Base-by-base conservation (phyloP, 2,329 filamentous ascomycete genomes). In the Chaetomium strumarium region DNA sequence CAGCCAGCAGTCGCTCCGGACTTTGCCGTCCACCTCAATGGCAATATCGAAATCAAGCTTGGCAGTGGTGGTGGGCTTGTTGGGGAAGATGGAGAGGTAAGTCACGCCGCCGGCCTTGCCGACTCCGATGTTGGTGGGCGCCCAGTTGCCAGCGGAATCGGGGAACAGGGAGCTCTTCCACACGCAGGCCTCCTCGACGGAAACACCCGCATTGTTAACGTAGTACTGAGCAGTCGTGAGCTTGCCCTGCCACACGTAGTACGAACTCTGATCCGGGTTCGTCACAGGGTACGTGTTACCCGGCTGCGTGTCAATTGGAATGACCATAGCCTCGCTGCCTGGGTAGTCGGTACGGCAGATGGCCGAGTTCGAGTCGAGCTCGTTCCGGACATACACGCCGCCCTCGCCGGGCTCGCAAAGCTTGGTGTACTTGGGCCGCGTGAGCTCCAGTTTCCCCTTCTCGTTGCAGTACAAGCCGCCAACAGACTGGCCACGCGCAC, bases 281-380 rank as follows among this genome's bases (percentile, higher is more conserved):
- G 88, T 89, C 59, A 99, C 73, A 34, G 76, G 71, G 55, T 81
- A 73, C 24, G 72, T 78, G 45, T 71, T 64, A 54, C 87, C 87
- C 48, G 86, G 72, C 5, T 70, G 60, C 40, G 85, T 77, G 53
- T 81, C 72, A 43, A 91, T 73, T 42, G 92, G 88, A 54, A 97
- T 79, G 50, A 87, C 88, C 83, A 96, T 92, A 63, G 78, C 78
- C 75, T 99, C 93, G 54, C 84, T 90, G 66, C 90, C 92, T 57
- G 93, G 93, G 73, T 99, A 99, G 70, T 96, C 90, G 60, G 93
- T 97, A 70, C 90, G 90, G 82, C 93, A 99, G 62, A 95, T 80
- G 41, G 86, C 79, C 29, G 88, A 85, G 40, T 79, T 72, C 36
- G 80, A 66, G 46, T 70, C 65, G 33, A 96, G 77, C 51, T 85